These are phyloP conservation scores for Limtongia smithiae DNA, from an alignment of 805 yeast genomes.

Conservation along the genomic window DNA sequence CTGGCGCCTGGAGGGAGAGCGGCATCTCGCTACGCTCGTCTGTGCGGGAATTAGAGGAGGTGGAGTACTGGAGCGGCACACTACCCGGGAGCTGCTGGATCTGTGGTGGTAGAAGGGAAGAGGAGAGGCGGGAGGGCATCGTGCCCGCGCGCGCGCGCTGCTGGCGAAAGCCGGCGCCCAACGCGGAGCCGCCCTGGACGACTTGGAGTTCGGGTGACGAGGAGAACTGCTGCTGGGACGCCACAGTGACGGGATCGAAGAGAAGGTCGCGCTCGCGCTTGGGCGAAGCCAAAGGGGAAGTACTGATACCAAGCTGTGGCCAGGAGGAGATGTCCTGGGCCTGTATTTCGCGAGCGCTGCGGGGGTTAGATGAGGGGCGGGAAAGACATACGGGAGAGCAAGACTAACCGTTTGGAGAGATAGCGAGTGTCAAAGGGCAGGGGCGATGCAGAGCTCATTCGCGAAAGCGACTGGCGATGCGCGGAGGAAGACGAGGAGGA, in stretches of 20 bases:
- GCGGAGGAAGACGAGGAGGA: conserved; percentile 2
- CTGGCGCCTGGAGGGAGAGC: neutral
- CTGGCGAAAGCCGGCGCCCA: conserved; percentile 40
- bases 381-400: neutral
- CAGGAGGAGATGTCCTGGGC: conserved; percentile 14
- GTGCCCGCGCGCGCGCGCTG: conserved; percentile 78
- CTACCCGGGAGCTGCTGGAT: conserved; percentile 7
- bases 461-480: neutral
- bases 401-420: conserved; percentile 17
- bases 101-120: conserved; percentile 7
- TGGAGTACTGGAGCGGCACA: neutral
- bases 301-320: neutral
- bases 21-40: neutral
- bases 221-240: neutral
- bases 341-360: conserved; percentile 20
- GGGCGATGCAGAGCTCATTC: conserved; percentile 16
- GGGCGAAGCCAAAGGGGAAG: conserved; percentile 12
- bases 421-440: conserved; percentile 21
- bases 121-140: conserved; percentile 57
- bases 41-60: too few relatives aligned
- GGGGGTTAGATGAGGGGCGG: neutral
- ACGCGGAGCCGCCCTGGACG: conserved; percentile 11
- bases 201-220: conserved; percentile 1
- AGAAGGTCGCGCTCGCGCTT: conserved; percentile 11
- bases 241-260: conserved; percentile 1